Evolutionary conservation across 305 asterid genomes (phyloP), one percentile per base, ranked within the genome.

Genomic region (Fraxinus paxiana): DNA sequence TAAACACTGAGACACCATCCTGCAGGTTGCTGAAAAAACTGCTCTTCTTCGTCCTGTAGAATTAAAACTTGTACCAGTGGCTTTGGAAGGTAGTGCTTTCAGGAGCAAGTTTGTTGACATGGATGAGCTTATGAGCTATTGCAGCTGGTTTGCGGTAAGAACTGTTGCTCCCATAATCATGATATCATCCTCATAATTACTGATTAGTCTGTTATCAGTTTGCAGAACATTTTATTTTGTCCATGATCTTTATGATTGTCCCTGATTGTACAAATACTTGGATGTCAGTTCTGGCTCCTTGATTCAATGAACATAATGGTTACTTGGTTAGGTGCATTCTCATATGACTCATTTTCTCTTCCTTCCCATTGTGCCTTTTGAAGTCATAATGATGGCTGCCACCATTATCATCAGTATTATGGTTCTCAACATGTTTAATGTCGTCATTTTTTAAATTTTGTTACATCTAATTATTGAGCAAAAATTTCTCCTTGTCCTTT

Each of bases 91-190:
- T 77, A 90, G 93, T 84, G 98, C 98, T 82, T 96, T 96, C 88
- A 88, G 97, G 84, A 86, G 92, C 83, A 96, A 94, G 89, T 85
- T 94, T 85, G 90, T 94, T 76, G 99, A 96, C 88, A 82, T 85
- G 5, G 98, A 96, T 87, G 99, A 96, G 86, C 98, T 96, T 86
- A 89, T 94, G 97, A 89, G 91, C 91, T 94, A 96, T 89, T 92
- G 98, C 91, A 92, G 97, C 91, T 96, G 98, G 99, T 90, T 96
- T 87, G 98, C 97, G 51, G 98, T 96, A 92, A 92, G 97, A 83
- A 74, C 84, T 81, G 59, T 30, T 41, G 26, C 83, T 84, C 74
- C 74, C 75, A 35, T 75, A 76, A 41, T 80, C 48, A 65, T 37
- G 67, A 80, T 72, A 48, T 37, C 77, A 61, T 59, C 63, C 79